Conservation (phyloP, 2,329 filamentous ascomycete genomes). For the Tolypocladium tropicale region DNA sequence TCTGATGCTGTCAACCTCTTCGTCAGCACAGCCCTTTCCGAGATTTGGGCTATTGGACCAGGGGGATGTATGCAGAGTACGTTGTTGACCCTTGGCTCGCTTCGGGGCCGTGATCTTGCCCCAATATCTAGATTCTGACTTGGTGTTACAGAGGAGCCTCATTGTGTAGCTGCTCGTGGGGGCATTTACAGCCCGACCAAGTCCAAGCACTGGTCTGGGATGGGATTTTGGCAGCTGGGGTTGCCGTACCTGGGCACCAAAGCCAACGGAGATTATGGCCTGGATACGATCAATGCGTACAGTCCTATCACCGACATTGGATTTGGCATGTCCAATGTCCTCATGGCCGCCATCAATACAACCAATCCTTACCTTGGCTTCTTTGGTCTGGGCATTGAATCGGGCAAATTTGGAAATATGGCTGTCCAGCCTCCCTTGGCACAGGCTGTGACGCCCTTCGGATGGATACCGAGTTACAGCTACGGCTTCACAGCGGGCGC, state of each 20-base stretch:
- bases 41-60: slow-evolving; percentile 58
- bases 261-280: slow-evolving; percentile 56
- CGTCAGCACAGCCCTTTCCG: slow-evolving; percentile 58
- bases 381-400: slow-evolving; percentile 45
- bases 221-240: slow-evolving; percentile 51
- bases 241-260: slow-evolving; percentile 46
- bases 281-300: slow-evolving; percentile 35
- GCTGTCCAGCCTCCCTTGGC: slow-evolving; percentile 41
- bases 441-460: slow-evolving; percentile 47
- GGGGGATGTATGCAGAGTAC: slow-evolving; percentile 43
- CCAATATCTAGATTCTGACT: slow-evolving; percentile 7
- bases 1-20: slow-evolving; percentile 26
- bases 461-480: slow-evolving; percentile 58
- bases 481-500: slow-evolving; percentile 70
- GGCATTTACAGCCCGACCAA: slow-evolving; percentile 41
- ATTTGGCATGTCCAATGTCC: slow-evolving; percentile 31
- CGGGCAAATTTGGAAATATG: slow-evolving; percentile 39
- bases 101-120: background rate
- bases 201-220: slow-evolving; percentile 47
- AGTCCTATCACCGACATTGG: slow-evolving; percentile 25
- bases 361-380: slow-evolving; percentile 44
- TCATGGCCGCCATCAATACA: slow-evolving; percentile 43
- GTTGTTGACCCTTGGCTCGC: slow-evolving; percentile 11
- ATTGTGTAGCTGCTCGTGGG: slow-evolving; percentile 48
- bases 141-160: slow-evolving; percentile 27